Evolutionary conservation across 208 protist genomes (phyloP).

Genomic region (Acanthamoeba divionensis): DNA sequence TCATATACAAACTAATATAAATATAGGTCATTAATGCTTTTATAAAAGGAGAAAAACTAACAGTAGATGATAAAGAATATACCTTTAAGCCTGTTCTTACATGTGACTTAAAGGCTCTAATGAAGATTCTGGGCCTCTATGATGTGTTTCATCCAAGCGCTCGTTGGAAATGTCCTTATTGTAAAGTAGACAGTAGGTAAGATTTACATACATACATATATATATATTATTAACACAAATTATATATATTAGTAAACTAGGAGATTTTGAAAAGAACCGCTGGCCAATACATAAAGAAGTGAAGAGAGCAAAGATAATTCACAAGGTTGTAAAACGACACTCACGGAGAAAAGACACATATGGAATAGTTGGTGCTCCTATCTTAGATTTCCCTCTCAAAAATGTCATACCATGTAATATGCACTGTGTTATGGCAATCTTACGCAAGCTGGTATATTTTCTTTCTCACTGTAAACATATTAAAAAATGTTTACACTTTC

Average conservation of each 20-base stretch:
- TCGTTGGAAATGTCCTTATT: background rate
- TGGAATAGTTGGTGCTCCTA: background rate
- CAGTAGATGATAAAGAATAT: background rate
- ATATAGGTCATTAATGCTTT: background rate
- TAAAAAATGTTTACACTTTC: too few relatives aligned
- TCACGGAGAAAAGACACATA: background rate
- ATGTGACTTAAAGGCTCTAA: constrained; percentile 22
- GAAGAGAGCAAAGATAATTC: background rate
- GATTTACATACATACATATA: background rate
- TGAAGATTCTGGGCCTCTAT: background rate
- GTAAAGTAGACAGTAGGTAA: background rate
- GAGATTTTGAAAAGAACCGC: background rate
- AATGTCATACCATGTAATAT: background rate
- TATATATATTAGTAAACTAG: background rate
- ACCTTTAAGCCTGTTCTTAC: background rate
- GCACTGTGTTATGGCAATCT: background rate
- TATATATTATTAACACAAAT: background rate
- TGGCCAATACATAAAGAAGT: background rate
- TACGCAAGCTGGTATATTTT: background rate
- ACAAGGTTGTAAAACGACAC: background rate
- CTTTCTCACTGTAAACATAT: too few relatives aligned
- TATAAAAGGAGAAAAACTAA: background rate
- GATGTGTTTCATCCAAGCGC: background rate
- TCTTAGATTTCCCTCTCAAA: background rate
- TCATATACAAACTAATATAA: background rate